Conservation (phyloP, 208 protist species). For the Lotmaria passim region DNA sequence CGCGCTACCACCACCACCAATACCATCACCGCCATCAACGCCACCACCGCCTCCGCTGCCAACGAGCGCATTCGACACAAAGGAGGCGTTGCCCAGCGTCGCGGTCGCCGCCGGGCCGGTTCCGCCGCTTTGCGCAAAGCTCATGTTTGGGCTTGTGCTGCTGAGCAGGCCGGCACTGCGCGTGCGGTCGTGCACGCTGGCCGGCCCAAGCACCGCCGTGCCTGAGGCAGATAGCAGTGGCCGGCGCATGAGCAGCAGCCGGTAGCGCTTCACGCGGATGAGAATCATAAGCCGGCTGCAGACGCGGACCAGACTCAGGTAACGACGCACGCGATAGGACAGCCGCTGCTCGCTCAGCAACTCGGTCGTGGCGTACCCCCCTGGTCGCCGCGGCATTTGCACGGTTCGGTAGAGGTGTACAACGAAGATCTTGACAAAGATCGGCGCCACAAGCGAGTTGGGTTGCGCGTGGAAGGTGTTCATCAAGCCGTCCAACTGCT, state of each 20-base stretch:
- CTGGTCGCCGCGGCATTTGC: constrained; percentile 27
- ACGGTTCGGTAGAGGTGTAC: constrained; percentile 54
- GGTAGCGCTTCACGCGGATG: constrained; percentile 59
- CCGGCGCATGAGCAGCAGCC: constrained; percentile 12
- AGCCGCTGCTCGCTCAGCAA: constrained; percentile 44
- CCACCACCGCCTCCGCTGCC: background rate
- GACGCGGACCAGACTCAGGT: constrained; percentile 54
- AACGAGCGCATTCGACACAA: constrained; percentile 7
- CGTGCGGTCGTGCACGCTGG: background rate
- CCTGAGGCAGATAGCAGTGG: background rate
- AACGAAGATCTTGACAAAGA: constrained; percentile 70
- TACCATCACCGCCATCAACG: too few species aligned
- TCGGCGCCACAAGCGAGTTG: constrained; percentile 61
- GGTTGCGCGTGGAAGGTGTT: constrained; percentile 45
- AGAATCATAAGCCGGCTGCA: constrained; percentile 71
- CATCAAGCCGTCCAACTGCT: constrained; percentile 71
- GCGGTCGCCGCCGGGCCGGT: background rate
- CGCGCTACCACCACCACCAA: too few species aligned
- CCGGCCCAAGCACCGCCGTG: background rate
- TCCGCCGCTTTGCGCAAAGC: constrained; percentile 16
- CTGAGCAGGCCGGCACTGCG: constrained; percentile 6
- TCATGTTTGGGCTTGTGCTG: constrained; percentile 23
- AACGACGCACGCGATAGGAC: constrained; percentile 59
- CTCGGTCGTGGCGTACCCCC: constrained; percentile 26
- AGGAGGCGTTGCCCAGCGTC: constrained; percentile 20